These are phyloP conservation scores for Hemisphaericaspora xylanilytica DNA, from an alignment of 1,139 yeast species.

Conservation along the genomic window DNA sequence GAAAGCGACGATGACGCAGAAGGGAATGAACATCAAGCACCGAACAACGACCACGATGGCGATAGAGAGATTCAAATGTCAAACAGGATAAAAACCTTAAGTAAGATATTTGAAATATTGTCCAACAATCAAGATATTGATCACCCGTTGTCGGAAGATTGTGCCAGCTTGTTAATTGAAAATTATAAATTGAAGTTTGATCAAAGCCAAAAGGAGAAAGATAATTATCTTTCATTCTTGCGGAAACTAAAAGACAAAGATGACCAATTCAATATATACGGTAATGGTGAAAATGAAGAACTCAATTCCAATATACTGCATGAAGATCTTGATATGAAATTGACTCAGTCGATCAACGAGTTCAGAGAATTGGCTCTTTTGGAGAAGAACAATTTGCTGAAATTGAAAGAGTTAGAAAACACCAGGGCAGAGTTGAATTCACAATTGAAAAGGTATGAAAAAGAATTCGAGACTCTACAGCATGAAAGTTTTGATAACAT, in stretches of 20 bases:
- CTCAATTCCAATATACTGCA: conserved; percentile 12
- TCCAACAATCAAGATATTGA: conserved; percentile 72
- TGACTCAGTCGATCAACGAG: conserved; percentile 41
- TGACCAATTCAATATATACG: conserved; percentile 12
- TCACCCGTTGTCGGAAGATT: conserved; percentile 84
- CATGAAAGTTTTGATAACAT: conserved; percentile 43
- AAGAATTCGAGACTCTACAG: conserved; percentile 39
- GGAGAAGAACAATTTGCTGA: conserved; percentile 39
- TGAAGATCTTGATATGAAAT: conserved; percentile 33
- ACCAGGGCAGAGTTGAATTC: conserved; percentile 38
- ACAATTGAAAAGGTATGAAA: conserved; percentile 36
- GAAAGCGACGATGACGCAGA: conserved; percentile 17
- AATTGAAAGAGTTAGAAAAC: conserved; percentile 45
- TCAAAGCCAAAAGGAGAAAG: conserved; percentile 74
- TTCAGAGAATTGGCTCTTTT: conserved; percentile 29
- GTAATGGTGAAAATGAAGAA: conserved; percentile 8
- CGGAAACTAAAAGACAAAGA: conserved; percentile 61
- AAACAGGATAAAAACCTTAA: conserved; percentile 55
- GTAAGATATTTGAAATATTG: conserved; percentile 56
- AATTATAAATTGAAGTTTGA: conserved; percentile 71
- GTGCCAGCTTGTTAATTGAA: conserved; percentile 67
- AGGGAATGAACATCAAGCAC: conserved; percentile 12
- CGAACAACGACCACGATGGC: conserved; percentile 9
- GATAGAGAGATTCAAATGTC: conserved; percentile 21
- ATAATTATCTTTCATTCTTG: conserved; percentile 69